Base-by-base conservation (phyloP, 1,139 yeast genomes). In the Blastobotrys niveus region DNA sequence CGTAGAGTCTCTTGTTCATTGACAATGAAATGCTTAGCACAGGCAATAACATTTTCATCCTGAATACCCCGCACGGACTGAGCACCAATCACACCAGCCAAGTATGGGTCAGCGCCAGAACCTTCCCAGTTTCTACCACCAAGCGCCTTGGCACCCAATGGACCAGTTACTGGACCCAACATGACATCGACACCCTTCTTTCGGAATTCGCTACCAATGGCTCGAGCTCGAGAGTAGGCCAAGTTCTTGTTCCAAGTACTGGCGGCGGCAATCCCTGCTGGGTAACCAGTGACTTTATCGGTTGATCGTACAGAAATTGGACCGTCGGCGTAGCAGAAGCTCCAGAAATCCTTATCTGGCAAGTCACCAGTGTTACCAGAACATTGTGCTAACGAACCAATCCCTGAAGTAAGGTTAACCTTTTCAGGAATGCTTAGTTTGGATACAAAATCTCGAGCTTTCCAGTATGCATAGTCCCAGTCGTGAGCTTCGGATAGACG, bases 111-210 rank as follows among this genome's bases (percentile, higher is more conserved):
- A 5, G 79, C 64, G 1, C 82, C 81, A 61, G 78, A 79, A 29
- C 80, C 73, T 62, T 79, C 85, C 81, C 82, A 79, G 59, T 73
- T 76, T 53, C 84, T 66, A 3, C 85, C 84, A 10, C 80, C 83
- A 37, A 73, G 74, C 2, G 82, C 82, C 53, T 76, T 74, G 34
- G 70, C 64, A 0, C 84, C 85, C 41, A 79, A 68, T 15, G 84
- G 84, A 0, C 82, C 82, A 44, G 77, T 65, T 2, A 74, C 71
- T 10, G 86, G 86, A 2, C 83, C 85, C 31, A 80, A 66, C 31
- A 74, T 70, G 38, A 78, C 71, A 56, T 79, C 77, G 12, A 74
- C 79, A 25, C 82, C 83, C 55, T 79, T 79, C 15, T 60, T 64
- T 48, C 68, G 70, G 51, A 72, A 74, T 54, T 80, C 85, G 49